A percentile compares a stretch with the other conserved stretches of the same genome.
These are phyloP conservation scores for Saururus chinensis DNA, from an alignment of 164 flowering plant genomes.

Conservation along the genomic window DNA sequence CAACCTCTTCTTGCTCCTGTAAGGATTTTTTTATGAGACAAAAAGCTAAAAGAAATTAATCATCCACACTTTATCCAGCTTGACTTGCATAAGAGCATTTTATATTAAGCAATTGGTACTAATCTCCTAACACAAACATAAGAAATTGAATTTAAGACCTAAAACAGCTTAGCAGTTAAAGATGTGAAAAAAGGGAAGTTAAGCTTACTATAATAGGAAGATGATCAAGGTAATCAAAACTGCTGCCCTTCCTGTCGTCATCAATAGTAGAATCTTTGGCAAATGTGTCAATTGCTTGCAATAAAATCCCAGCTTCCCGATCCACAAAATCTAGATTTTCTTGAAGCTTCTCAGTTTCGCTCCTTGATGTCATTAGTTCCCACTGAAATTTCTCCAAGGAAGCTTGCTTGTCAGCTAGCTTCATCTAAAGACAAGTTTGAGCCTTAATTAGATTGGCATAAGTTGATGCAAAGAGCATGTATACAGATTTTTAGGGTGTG, in stretches of 20 bases:
- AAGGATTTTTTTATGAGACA: not conserved
- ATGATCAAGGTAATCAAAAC: slow-evolving; percentile 22
- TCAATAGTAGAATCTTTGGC: slow-evolving; percentile 14
- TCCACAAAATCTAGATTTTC: slow-evolving; percentile 44
- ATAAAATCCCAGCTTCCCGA: slow-evolving; percentile 44
- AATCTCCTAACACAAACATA: not conserved
- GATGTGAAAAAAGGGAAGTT: not conserved
- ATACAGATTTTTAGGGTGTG: too few species aligned
- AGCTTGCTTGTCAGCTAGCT: slow-evolving; percentile 91
- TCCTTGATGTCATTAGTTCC: slow-evolving; percentile 68
- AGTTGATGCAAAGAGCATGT: not conserved
- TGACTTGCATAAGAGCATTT: not conserved
- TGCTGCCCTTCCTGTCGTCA: slow-evolving; percentile 35
- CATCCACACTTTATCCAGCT: not conserved
- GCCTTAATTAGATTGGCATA: not conserved
- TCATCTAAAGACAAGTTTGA: slow-evolving; percentile 30
- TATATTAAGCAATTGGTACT: not conserved
- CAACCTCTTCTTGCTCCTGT: slow-evolving; percentile 36
- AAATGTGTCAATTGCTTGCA: slow-evolving; percentile 42
- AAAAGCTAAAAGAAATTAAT: not conserved
- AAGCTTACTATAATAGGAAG: slow-evolving; percentile 41
- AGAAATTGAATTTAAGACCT: not conserved
- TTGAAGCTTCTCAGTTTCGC: slow-evolving; percentile 54
- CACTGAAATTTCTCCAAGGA: slow-evolving; percentile 73
- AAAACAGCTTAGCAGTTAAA: slow-evolving; percentile 3